These are phyloP conservation scores for Berberis thunbergii DNA, from an alignment of 164 flowering plant genomes.

Conservation along the genomic window DNA sequence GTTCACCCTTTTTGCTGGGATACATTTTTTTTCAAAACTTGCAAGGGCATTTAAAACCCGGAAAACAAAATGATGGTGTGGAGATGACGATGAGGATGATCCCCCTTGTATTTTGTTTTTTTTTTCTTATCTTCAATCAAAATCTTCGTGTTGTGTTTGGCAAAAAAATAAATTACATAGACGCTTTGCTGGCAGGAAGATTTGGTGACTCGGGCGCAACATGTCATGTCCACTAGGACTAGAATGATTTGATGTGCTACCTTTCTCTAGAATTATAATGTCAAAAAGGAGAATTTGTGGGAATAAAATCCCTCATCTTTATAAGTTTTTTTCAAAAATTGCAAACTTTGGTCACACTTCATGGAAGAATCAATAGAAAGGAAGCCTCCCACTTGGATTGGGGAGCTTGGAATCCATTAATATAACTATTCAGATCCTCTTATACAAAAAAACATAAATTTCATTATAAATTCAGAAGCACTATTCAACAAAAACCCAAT, in stretches of 20 bases:
- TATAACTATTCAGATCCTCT: neutral
- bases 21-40: too few species aligned
- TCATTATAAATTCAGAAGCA: neutral
- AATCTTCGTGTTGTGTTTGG: too few species aligned
- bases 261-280: too few species aligned
- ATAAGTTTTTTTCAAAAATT: neutral
- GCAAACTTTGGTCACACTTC: slow-evolving; percentile 2
- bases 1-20: too few species aligned
- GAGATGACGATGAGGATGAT: too few species aligned
- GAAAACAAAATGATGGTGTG: too few species aligned
- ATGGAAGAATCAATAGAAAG: slow-evolving; percentile 3
- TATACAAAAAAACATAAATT: neutral
- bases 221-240: neutral
- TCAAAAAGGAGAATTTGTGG: neutral
- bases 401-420: neutral
- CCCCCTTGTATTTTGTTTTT: too few species aligned
- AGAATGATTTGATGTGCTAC: neutral
- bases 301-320: neutral
- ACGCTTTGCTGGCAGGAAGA: too few species aligned
- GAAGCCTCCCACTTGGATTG: slow-evolving; percentile 1
- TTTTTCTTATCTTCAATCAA: too few species aligned
- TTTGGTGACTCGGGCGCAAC: too few species aligned
- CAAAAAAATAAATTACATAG: too few species aligned
- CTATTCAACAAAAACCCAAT: neutral
- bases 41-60: too few species aligned